These are phyloP conservation scores for Serendipita indica DNA, from an alignment of 768 basidiomycete genomes.

Conservation along the genomic window DNA sequence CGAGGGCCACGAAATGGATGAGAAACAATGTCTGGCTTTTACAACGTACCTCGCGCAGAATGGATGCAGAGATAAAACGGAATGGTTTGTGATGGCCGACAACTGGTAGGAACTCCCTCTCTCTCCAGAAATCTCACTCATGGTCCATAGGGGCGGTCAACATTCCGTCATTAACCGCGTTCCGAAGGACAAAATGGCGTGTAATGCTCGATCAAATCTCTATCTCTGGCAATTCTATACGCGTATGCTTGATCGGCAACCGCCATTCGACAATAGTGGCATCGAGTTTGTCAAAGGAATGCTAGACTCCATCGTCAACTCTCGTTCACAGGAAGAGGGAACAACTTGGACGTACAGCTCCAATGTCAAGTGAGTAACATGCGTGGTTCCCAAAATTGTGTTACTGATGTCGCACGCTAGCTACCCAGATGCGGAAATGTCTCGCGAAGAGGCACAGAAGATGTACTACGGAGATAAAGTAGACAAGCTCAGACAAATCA, in stretches of 20 bases:
- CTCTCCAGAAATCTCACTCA: neutral
- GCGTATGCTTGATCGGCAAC: neutral
- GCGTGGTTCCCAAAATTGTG: neutral
- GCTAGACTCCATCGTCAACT: neutral
- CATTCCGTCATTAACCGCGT: neutral
- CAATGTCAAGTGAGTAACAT: neutral
- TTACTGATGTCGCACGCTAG: neutral
- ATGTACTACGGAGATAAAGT: slow-evolving; percentile 61
- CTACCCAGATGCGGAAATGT: slow-evolving; percentile 15
- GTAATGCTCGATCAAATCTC: neutral
- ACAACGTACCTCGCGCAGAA: neutral
- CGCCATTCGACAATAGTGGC: neutral
- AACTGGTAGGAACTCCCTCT: slow-evolving; percentile 2
- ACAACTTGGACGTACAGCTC: slow-evolving; percentile 12
- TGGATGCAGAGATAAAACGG: neutral
- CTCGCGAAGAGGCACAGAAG: slow-evolving; percentile 12
- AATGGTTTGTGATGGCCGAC: slow-evolving; percentile 2
- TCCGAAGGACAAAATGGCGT: neutral
- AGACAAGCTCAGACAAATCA: slow-evolving; percentile 52
- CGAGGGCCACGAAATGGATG: neutral
- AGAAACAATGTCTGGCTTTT: neutral
- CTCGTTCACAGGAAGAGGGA: neutral
- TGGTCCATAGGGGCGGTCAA: neutral
- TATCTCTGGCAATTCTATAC: neutral
- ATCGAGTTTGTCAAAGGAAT: slow-evolving; percentile 22